These are phyloP conservation scores for Lactuca saligna DNA, from an alignment of 129 eudicot genomes.

Conservation along the genomic window DNA sequence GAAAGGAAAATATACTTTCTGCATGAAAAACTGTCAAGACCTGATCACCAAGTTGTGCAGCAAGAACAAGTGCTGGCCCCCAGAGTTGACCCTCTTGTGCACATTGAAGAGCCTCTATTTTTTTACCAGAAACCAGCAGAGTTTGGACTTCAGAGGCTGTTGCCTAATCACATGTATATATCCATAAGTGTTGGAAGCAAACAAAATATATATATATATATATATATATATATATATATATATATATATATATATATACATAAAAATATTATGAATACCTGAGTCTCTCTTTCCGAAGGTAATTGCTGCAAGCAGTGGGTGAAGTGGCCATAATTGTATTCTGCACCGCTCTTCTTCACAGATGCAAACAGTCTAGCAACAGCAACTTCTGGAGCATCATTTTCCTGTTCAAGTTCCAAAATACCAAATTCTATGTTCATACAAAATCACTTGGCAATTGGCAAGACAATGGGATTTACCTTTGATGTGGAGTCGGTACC, in stretches of 20 bases:
- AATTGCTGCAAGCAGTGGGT: constrained; percentile 75
- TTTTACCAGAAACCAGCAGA: constrained; percentile 87
- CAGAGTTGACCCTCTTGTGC: constrained; percentile 96
- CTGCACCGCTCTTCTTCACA: constrained; percentile 35
- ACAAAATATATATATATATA: not conserved
- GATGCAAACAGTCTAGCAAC: constrained; percentile 44
- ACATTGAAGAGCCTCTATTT: constrained; percentile 76
- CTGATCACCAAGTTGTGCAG: constrained; percentile 95
- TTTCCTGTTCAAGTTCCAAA: constrained; percentile 27
- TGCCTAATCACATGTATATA: constrained; percentile 41
- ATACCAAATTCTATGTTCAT: constrained; percentile 20
- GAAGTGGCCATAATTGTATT: constrained; percentile 51
- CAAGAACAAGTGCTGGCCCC: constrained; percentile 96
- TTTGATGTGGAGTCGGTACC: constrained; percentile 64
- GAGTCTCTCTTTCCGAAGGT: constrained; percentile 81
- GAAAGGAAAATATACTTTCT: not conserved
- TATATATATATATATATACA: too few species aligned
- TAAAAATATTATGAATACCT: constrained; percentile 41
- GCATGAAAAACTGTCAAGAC: not conserved
- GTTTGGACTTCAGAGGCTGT: constrained; percentile 85
- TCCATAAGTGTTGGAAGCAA: not conserved
- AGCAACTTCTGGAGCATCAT: constrained; percentile 42
- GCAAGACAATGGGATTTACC: constrained; percentile 37
- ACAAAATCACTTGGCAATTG: not conserved
- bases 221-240: too few species aligned